Conservation (phyloP, 768 basidiomycete genomes). For the Tricholoma sp. region DNA sequence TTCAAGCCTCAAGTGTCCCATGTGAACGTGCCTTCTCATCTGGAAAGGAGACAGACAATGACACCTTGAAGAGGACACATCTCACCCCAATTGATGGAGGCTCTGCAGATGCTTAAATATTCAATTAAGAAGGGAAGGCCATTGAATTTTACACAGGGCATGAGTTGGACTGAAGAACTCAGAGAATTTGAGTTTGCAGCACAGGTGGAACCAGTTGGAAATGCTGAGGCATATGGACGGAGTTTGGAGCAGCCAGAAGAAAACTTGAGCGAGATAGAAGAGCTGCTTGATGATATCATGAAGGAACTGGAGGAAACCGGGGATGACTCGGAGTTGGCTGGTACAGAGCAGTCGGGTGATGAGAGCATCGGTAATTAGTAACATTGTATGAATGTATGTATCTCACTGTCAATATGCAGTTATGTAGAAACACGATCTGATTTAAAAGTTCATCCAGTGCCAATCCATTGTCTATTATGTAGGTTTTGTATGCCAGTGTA, state of each 20-base stretch:
- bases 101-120: conserved; percentile 7
- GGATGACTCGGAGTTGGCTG: background rate
- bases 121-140: background rate
- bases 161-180: background rate
- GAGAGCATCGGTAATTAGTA: background rate
- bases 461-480: background rate
- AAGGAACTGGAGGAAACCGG: background rate
- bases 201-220: background rate
- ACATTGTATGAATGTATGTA: background rate
- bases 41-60: conserved; percentile 11
- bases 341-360: background rate
- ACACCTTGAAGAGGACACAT: background rate
- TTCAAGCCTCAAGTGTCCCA: conserved; percentile 9
- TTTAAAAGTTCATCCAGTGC: too few relatives aligned
- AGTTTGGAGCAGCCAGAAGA: background rate
- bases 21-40: conserved; percentile 8
- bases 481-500: too few relatives aligned
- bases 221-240: background rate
- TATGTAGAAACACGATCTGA: background rate
- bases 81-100: conserved; percentile 7
- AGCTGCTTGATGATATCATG: background rate
- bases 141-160: background rate
- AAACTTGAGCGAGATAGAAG: background rate
- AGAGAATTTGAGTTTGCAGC: conserved; percentile 1
- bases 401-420: background rate